These are phyloP conservation scores for Diaporthe aspalathi DNA, from an alignment of 2,329 filamentous ascomycete species.

Conservation along the genomic window DNA sequence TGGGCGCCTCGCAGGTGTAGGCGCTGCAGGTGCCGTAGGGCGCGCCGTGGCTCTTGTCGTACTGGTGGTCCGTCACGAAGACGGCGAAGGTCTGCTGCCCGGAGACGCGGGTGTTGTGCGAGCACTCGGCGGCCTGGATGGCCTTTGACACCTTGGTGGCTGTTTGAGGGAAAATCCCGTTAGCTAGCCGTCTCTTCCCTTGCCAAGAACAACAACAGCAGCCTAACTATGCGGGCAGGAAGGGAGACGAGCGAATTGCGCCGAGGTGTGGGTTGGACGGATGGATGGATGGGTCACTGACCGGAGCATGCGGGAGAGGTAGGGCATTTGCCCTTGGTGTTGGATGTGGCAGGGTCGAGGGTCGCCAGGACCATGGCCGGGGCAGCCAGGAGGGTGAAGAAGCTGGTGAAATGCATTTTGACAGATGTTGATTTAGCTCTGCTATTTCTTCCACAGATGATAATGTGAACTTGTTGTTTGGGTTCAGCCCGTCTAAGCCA, in stretches of 20 bases:
- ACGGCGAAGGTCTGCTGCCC: constrained; percentile 51
- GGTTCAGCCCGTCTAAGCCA: background rate
- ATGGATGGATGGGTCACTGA: background rate
- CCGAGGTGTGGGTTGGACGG: too few relatives aligned
- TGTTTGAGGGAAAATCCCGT: too few relatives aligned
- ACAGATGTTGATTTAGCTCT: background rate
- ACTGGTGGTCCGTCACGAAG: constrained; percentile 56
- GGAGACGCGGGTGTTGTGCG: constrained; percentile 51
- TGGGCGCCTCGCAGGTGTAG: constrained; percentile 53
- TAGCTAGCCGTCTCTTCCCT: too few relatives aligned
- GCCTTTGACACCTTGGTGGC: constrained; percentile 49
- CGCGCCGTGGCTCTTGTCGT: constrained; percentile 55
- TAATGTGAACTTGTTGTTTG: background rate
- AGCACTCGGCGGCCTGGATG: constrained; percentile 53
- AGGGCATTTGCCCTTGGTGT: constrained; percentile 51
- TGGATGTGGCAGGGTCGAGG: constrained; percentile 49
- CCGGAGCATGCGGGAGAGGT: constrained; percentile 44
- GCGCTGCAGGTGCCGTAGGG: constrained; percentile 60
- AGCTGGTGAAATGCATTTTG: constrained; percentile 35
- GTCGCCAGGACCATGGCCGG: constrained; percentile 42
- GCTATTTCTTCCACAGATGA: background rate
- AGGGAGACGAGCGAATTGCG: too few relatives aligned
- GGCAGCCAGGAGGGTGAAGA: constrained; percentile 31
- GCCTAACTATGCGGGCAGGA: too few relatives aligned
- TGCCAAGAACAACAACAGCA: background rate